Conservation (phyloP, 129 eudicot species). For the Pulicaria dysenterica region DNA sequence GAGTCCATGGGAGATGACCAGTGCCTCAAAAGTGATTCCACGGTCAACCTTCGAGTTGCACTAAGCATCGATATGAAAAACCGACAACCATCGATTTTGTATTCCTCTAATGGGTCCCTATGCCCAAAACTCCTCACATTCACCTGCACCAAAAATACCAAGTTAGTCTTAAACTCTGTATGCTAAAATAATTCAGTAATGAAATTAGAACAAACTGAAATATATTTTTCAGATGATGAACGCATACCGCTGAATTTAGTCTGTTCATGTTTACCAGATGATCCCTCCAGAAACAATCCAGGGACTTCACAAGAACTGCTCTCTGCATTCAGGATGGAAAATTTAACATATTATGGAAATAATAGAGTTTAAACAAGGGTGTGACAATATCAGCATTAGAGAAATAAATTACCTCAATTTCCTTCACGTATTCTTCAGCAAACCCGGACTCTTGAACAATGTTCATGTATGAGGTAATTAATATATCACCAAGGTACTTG, state of each 20-base stretch:
- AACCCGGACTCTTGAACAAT: constrained; percentile 75
- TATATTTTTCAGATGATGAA: neutral
- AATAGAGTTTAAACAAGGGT: neutral
- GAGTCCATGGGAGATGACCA: constrained; percentile 93
- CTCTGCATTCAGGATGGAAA: constrained; percentile 53
- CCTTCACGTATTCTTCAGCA: constrained; percentile 65
- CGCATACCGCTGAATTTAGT: constrained; percentile 84
- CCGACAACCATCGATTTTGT: constrained; percentile 96
- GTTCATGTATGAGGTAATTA: constrained; percentile 83
- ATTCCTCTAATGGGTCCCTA: constrained; percentile 93
- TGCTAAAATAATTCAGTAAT: neutral
- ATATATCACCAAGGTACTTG: constrained; percentile 88
- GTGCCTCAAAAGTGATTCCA: constrained; percentile 75
- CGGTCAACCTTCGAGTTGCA: constrained; percentile 77
- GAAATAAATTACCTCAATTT: constrained; percentile 71
- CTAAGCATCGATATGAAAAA: constrained; percentile 96
- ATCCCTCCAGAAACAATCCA: constrained; percentile 97
- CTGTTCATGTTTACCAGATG: constrained; percentile 98
- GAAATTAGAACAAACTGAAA: neutral
- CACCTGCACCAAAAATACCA: constrained; percentile 48
- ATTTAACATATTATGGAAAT: neutral
- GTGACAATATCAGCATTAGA: neutral
- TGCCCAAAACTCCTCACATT: constrained; percentile 97
- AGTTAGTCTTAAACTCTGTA: neutral
- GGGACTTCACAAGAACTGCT: constrained; percentile 78